Evolutionary conservation across 192 early-diverging fungal species (phyloP).

Genomic region (Spinellus fusiger): DNA sequence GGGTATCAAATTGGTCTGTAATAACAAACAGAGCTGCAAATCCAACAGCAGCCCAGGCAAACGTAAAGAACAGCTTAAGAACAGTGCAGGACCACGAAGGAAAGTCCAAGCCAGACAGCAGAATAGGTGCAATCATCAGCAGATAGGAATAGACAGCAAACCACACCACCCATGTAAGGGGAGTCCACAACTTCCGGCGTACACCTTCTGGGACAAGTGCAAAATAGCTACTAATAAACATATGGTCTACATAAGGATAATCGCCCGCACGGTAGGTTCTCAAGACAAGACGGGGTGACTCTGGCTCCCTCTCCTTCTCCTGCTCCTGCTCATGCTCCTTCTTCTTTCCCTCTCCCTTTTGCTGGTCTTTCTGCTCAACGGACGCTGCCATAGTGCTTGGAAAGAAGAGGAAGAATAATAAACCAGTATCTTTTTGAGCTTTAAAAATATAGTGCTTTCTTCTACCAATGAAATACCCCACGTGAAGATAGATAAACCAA

Average conservation of each 20-base stretch:
- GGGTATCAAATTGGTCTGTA: constrained; percentile 23
- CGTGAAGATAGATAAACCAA: neutral
- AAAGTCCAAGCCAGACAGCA: constrained; percentile 3
- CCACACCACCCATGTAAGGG: constrained; percentile 23
- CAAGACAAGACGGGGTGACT: constrained; percentile 9
- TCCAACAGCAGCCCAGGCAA: constrained; percentile 14
- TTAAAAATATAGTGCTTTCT: neutral
- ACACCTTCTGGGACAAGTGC: constrained; percentile 29
- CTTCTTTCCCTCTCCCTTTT: too few relatives aligned
- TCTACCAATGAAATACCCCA: neutral
- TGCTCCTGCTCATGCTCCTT: too few relatives aligned
- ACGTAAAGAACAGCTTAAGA: constrained; percentile 14
- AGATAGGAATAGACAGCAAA: constrained; percentile 18
- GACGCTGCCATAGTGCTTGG: neutral
- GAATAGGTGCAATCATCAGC: constrained; percentile 9
- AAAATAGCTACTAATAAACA: constrained; percentile 26
- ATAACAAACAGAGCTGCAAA: constrained; percentile 20
- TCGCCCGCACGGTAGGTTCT: constrained; percentile 28
- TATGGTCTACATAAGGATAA: constrained; percentile 16
- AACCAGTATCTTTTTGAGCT: neutral
- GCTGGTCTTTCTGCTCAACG: too few relatives aligned
- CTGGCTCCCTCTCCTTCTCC: neutral
- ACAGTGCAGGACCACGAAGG: neutral
- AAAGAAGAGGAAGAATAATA: neutral
- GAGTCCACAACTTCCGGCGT: constrained; percentile 11